Evolutionary conservation across 202 grass and related monocot species (phyloP).

Genomic region (Bolboschoenoplectus hybrid): DNA sequence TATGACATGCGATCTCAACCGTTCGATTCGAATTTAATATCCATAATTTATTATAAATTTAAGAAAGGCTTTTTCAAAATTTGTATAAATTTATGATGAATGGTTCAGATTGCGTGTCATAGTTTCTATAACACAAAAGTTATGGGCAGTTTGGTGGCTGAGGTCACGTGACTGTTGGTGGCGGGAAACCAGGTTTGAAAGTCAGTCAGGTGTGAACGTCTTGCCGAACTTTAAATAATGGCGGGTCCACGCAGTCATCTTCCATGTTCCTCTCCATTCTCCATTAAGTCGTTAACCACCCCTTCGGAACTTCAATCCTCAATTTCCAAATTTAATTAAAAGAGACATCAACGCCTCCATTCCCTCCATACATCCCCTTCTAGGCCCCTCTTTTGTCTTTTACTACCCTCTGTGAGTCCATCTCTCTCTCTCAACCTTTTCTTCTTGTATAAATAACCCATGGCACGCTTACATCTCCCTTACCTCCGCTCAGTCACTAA

Average conservation of each 20-base stretch:
- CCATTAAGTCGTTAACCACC: neutral
- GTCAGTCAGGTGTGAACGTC: neutral
- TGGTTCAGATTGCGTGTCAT: too few species aligned
- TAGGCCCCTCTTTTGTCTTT: neutral
- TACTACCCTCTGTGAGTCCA: neutral
- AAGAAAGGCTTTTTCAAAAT: too few species aligned
- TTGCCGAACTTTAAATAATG: neutral
- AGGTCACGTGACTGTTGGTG: neutral
- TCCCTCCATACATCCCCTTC: neutral
- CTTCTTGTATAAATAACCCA: neutral
- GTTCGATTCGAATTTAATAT: too few species aligned
- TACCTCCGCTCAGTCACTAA: neutral
- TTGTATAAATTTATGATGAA: too few species aligned
- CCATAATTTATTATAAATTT: too few species aligned
- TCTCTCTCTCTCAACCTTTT: neutral
- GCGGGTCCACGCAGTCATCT: conserved; percentile 21
- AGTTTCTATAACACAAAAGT: too few species aligned
- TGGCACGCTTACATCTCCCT: neutral
- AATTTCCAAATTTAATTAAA: neutral
- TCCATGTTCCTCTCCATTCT: neutral
- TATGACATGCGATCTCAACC: too few species aligned
- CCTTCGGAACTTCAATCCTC: neutral
- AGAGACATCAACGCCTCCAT: conserved; percentile 17
- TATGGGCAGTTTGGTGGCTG: too few species aligned
- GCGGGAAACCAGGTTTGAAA: conserved; percentile 18